A percentile compares a stretch with the other conserved stretches of the same genome.
These are phyloP conservation scores for Clavispora asparagi DNA, from an alignment of 805 yeast genomes.

Conservation along the genomic window DNA sequence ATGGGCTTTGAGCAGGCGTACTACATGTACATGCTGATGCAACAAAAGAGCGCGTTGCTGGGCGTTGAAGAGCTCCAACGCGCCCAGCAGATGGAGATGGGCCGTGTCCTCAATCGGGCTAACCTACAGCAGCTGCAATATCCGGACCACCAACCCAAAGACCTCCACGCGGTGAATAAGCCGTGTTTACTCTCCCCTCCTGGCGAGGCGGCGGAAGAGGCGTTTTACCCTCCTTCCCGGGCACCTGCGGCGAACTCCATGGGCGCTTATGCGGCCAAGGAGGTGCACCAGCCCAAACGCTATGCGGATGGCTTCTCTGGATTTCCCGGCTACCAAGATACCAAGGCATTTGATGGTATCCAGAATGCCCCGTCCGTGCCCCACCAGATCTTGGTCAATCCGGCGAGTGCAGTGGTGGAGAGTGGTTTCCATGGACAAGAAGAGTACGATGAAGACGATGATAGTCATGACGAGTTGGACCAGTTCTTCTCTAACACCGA, in stretches of 20 bases:
- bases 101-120: neutral
- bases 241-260: neutral
- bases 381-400: too few relatives aligned
- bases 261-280: too few relatives aligned
- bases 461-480: constrained; percentile 9
- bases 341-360: too few relatives aligned
- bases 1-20: constrained; percentile 45
- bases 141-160: neutral
- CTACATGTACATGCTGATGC: constrained; percentile 33
- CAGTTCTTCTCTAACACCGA: constrained; percentile 17
- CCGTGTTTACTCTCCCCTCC: neutral
- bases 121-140: neutral
- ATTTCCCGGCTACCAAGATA: too few relatives aligned
- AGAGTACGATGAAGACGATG: constrained; percentile 3
- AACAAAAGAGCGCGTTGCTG: constrained; percentile 30
- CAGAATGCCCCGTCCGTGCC: too few relatives aligned
- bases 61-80: constrained; percentile 35
- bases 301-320: too few relatives aligned
- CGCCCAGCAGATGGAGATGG: constrained; percentile 27
- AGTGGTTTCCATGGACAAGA: neutral
- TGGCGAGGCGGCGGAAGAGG: neutral
- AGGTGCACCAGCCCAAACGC: too few relatives aligned
- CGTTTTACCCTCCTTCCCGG: neutral
- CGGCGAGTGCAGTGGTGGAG: too few relatives aligned
- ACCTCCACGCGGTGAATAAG: neutral